Conservation (phyloP, 2,329 filamentous ascomycete genomes). For the Escovopsis sp. region DNA sequence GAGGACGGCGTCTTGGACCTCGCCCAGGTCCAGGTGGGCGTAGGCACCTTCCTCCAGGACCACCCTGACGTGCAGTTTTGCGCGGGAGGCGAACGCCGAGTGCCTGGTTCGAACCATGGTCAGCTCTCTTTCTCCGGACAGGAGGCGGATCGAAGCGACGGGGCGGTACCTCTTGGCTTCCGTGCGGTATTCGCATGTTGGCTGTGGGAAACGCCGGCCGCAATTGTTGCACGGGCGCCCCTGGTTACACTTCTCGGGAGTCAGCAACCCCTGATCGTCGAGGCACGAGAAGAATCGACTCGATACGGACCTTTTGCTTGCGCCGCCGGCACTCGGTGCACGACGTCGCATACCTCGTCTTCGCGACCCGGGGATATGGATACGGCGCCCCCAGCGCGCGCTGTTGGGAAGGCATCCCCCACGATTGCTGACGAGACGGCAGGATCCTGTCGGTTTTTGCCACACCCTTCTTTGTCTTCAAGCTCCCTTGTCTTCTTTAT, state of each 20-base stretch:
- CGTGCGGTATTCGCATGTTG: conserved; percentile 30
- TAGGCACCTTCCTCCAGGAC: conserved; percentile 12
- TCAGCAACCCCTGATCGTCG: not conserved
- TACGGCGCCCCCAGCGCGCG: too few species aligned
- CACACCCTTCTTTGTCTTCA: too few species aligned
- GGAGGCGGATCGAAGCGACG: not conserved
- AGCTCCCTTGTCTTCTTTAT: too few species aligned
- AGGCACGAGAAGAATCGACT: too few species aligned
- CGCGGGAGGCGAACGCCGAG: conserved; percentile 1
- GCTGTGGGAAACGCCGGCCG: conserved; percentile 35
- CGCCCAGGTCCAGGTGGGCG: conserved; percentile 21
- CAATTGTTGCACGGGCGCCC: conserved; percentile 40
- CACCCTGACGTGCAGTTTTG: conserved; percentile 2
- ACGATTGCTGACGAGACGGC: too few species aligned
- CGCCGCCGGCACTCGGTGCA: conserved; percentile 36
- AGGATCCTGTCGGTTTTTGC: too few species aligned
- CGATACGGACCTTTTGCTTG: conserved; percentile 31
- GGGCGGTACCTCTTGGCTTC: conserved; percentile 4
- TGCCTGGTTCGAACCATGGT: conserved; percentile 1
- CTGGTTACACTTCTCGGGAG: conserved; percentile 32
- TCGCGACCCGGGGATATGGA: conserved; percentile 7
- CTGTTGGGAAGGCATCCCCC: too few species aligned
- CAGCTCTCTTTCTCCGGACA: conserved; percentile 1
- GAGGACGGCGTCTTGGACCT: conserved; percentile 20
- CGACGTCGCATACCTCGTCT: conserved; percentile 21